Conservation (phyloP, 352 stramenopile genomes). For the Phytophthora melonis region DNA sequence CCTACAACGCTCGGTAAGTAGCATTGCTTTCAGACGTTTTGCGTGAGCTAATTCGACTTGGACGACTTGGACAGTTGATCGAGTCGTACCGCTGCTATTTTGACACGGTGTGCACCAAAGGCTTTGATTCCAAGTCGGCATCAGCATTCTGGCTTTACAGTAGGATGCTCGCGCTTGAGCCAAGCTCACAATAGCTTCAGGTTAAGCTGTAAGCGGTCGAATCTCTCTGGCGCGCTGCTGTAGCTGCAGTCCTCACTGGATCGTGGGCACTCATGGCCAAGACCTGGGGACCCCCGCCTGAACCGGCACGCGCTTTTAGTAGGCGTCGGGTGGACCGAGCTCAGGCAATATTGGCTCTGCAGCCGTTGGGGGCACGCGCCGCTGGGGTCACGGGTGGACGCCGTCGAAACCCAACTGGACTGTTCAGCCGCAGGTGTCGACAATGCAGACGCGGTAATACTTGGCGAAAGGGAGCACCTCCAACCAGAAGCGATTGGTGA, state of each 20-base stretch:
- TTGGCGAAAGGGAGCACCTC: not conserved
- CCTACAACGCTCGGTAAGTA: too few relatives aligned
- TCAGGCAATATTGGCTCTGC: too few relatives aligned
- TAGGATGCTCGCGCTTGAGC: not conserved
- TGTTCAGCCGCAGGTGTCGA: not conserved
- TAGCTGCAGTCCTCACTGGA: not conserved
- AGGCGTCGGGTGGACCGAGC: too few relatives aligned
- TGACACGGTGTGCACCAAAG: too few relatives aligned
- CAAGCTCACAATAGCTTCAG: not conserved
- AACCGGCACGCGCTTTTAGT: not conserved
- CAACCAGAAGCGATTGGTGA: constrained; percentile 12
- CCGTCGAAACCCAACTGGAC: not conserved
- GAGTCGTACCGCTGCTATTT: too few relatives aligned
- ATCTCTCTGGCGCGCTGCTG: not conserved
- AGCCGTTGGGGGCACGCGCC: not conserved
- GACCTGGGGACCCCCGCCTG: not conserved
- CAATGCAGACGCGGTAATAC: not conserved
- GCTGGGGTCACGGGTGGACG: not conserved
- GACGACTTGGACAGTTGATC: too few relatives aligned
- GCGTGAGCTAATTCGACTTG: too few relatives aligned
- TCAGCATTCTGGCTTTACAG: not conserved
- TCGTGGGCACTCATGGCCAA: not conserved
- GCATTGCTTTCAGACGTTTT: too few relatives aligned
- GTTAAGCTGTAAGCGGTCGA: not conserved
- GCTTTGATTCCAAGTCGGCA: too few relatives aligned